phyloP scores from a whole-genome alignment of 345 rosid genomes.

The Chamaenerion angustifolium region DNA sequence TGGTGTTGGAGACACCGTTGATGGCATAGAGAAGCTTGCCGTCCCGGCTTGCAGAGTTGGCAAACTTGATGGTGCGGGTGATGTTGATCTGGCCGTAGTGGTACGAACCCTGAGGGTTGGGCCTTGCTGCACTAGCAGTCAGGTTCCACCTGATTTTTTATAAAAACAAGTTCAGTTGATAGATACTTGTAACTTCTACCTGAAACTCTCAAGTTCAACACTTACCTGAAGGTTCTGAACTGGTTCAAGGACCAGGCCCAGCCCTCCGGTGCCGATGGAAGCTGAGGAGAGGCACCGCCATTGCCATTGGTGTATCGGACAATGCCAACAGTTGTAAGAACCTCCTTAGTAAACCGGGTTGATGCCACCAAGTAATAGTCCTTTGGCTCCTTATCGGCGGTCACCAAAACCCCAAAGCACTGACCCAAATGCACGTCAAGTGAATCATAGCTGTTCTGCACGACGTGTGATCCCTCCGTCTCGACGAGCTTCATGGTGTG shows the following conservation, averaged over 20 bases:
- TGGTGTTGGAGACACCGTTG: slow-evolving; percentile 14
- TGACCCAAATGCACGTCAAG: background rate
- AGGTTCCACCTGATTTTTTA: slow-evolving; percentile 16
- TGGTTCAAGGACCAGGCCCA: slow-evolving; percentile 3
- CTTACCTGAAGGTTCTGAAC: background rate
- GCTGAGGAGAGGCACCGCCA: background rate
- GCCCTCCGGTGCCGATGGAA: background rate
- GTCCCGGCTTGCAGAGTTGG: slow-evolving; percentile 3
- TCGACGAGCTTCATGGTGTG: slow-evolving; percentile 3
- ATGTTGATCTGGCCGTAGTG: slow-evolving; percentile 27
- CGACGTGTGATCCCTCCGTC: background rate
- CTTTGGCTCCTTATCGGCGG: background rate
- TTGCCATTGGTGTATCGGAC: background rate
- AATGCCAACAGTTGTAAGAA: background rate
- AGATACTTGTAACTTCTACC: no score
- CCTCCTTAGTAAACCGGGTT: background rate
- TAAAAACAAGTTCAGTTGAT: no score
- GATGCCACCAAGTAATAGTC: slow-evolving; percentile 2
- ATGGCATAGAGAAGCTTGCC: slow-evolving; percentile 11
- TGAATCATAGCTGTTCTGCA: background rate
- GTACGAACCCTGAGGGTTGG: slow-evolving; percentile 40
- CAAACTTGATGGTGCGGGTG: slow-evolving; percentile 16
- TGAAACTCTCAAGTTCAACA: no score
- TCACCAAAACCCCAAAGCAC: background rate
- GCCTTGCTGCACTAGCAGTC: slow-evolving; percentile 37